phyloP scores from a whole-genome alignment of 345 rosid genomes.

The thale cress (Arabidopsis thaliana) region TAIR10.1 NC_003070.9:19542001-19542500 shows the following conservation, averaged over 20 bases:
- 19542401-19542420: not conserved
- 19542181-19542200: not conserved
- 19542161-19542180: not conserved
- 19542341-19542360: constrained; percentile 13
- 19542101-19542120: constrained; percentile 25
- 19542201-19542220: constrained; percentile 7
- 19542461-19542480: constrained; percentile 16
- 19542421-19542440: constrained; percentile 12
- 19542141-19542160: not conserved
- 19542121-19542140: constrained; percentile 39
- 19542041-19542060: constrained; percentile 29
- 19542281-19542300: constrained; percentile 26
- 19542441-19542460: constrained; percentile 28
- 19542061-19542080: constrained; percentile 14
- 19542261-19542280: constrained; percentile 18
- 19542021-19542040: constrained; percentile 3
- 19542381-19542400: not conserved
- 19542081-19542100: constrained; percentile 18
- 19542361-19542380: constrained; percentile 1
- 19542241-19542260: constrained; percentile 2
- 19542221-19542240: constrained; percentile 23
- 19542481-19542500: constrained; percentile 9
- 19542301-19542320: constrained; percentile 26
- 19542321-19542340: constrained; percentile 6
- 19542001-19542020: not conserved